Conservation (phyloP, 2,329 filamentous ascomycete species). For the Exophiala bonariae region DNA sequence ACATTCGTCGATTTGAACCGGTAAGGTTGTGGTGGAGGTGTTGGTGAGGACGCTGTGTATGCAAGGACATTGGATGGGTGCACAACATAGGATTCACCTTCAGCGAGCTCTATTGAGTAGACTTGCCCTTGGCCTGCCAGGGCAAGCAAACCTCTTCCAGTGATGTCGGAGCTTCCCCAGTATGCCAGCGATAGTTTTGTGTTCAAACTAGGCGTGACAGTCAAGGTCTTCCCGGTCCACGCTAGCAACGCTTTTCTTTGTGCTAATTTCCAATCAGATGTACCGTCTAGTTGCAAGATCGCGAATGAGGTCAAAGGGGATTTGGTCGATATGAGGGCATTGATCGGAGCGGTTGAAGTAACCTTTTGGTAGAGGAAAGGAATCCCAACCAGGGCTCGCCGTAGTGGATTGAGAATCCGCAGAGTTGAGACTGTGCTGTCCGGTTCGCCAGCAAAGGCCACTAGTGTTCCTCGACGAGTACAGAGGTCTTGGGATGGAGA, state of each 20-base stretch:
- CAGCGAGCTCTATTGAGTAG: slow-evolving; percentile 77
- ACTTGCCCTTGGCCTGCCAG: slow-evolving; percentile 85
- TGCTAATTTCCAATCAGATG: slow-evolving; percentile 90
- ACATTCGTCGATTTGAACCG: slow-evolving; percentile 77
- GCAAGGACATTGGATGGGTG: slow-evolving; percentile 90
- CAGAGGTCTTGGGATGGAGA: slow-evolving; percentile 93
- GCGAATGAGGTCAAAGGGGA: slow-evolving; percentile 83
- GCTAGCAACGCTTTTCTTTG: slow-evolving; percentile 88
- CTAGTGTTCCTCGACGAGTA: slow-evolving; percentile 85
- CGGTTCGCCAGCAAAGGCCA: slow-evolving; percentile 68
- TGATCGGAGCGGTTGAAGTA: slow-evolving; percentile 82
- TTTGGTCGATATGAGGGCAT: slow-evolving; percentile 83
- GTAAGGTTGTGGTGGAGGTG: slow-evolving; percentile 76
- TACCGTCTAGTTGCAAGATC: slow-evolving; percentile 86
- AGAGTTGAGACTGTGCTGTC: slow-evolving; percentile 86
- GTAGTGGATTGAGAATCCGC: slow-evolving; percentile 79
- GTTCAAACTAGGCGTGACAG: slow-evolving; percentile 73
- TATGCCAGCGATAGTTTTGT: slow-evolving; percentile 67
- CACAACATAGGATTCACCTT: slow-evolving; percentile 85
- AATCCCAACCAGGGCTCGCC: slow-evolving; percentile 76
- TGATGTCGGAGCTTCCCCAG: slow-evolving; percentile 88
- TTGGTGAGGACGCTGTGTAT: slow-evolving; percentile 67
- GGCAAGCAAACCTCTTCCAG: slow-evolving; percentile 82
- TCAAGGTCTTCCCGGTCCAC: slow-evolving; percentile 89
- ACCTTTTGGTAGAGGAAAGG: slow-evolving; percentile 75